phyloP scores from a whole-genome alignment of 495 filamentous ascomycete genomes.

The Podospora fimiseda region DNA sequence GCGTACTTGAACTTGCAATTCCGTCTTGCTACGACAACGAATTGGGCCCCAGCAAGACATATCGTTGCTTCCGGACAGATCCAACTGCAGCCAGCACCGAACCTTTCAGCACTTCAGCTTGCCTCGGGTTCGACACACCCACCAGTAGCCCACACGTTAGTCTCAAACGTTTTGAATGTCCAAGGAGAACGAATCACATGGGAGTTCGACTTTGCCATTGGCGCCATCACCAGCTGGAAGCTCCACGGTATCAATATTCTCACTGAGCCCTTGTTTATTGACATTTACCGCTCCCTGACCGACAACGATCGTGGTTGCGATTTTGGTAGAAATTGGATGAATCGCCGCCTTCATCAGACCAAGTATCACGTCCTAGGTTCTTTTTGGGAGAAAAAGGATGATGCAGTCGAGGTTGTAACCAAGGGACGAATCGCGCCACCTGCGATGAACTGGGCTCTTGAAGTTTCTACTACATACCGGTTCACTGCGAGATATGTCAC shows the following conservation, averaged over 20 bases:
- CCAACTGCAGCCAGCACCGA: constrained; percentile 23
- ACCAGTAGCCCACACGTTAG: not conserved
- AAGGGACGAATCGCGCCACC: constrained; percentile 50
- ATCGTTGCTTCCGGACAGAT: constrained; percentile 50
- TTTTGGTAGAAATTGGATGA: constrained; percentile 39
- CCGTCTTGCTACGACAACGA: constrained; percentile 24
- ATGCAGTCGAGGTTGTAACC: constrained; percentile 32
- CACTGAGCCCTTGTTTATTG: constrained; percentile 35
- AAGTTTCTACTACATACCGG: constrained; percentile 48
- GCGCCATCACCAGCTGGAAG: constrained; percentile 34
- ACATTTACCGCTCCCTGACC: constrained; percentile 52
- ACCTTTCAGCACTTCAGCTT: constrained; percentile 6
- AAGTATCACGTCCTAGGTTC: constrained; percentile 38
- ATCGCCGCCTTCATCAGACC: constrained; percentile 36
- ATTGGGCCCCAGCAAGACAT: constrained; percentile 43
- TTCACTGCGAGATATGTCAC: constrained; percentile 36
- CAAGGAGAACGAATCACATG: constrained; percentile 26
- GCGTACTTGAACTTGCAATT: constrained; percentile 46
- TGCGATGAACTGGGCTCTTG: constrained; percentile 56
- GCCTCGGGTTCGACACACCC: not conserved
- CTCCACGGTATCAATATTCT: constrained; percentile 33
- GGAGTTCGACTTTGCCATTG: constrained; percentile 38
- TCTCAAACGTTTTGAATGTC: constrained; percentile 23
- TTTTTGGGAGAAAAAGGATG: constrained; percentile 31
- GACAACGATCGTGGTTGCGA: constrained; percentile 56